phyloP scores from a whole-genome alignment of 768 basidiomycete species.

The Lyophyllum semitale region DNA sequence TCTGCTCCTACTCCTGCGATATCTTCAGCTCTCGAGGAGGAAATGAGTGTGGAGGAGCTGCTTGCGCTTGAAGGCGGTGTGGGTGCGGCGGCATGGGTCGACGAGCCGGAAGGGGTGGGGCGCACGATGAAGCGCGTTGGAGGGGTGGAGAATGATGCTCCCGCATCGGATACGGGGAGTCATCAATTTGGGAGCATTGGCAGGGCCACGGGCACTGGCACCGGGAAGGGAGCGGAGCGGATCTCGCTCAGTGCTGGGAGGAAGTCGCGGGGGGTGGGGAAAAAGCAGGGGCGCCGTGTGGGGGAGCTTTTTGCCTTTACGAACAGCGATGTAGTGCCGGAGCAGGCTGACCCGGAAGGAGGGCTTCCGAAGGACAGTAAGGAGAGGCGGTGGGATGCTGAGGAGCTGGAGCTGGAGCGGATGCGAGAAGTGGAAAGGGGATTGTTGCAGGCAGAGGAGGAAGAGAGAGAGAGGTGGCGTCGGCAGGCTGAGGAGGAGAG shows the following conservation, averaged over 20 bases:
- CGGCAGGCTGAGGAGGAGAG: slow-evolving; percentile 10
- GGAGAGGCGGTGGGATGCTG: slow-evolving; percentile 33
- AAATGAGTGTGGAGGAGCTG: slow-evolving; percentile 20
- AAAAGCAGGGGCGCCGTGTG: slow-evolving; percentile 1
- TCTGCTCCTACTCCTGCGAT: not conserved
- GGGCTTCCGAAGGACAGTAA: not conserved
- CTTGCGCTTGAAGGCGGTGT: slow-evolving; percentile 8
- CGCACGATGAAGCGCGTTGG: slow-evolving; percentile 15
- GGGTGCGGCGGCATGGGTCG: slow-evolving; percentile 16
- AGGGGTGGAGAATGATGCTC: not conserved
- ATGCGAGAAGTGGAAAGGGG: slow-evolving; percentile 19
- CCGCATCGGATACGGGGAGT: not conserved
- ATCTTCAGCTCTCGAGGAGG: not conserved
- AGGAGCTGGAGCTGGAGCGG: slow-evolving; percentile 18
- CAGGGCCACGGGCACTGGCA: too few species aligned
- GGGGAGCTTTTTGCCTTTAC: slow-evolving; percentile 9
- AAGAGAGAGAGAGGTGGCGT: slow-evolving; percentile 5
- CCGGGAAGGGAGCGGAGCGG: not conserved
- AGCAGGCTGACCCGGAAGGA: not conserved
- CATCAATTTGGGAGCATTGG: not conserved
- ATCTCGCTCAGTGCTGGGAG: slow-evolving; percentile 4
- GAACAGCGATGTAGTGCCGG: not conserved
- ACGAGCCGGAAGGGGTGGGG: not conserved
- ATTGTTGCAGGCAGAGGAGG: slow-evolving; percentile 4
- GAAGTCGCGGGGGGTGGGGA: slow-evolving; percentile 1